phyloP scores from a whole-genome alignment of 768 basidiomycete species.

The Termitomyces sp. region DNA sequence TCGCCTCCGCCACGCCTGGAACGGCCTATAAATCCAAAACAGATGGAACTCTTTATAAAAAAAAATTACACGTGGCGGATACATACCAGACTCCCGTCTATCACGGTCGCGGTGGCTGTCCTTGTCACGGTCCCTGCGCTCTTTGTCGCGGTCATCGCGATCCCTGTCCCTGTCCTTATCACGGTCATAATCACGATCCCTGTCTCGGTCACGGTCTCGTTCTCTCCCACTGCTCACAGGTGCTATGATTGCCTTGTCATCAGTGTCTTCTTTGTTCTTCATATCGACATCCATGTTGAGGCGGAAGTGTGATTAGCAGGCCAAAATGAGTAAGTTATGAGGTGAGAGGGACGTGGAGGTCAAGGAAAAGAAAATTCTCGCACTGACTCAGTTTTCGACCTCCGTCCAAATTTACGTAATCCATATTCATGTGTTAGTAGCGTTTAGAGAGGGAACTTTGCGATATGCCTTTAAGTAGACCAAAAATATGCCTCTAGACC shows the following conservation, averaged over 20 bases:
- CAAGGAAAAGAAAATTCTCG: slow-evolving; percentile 7
- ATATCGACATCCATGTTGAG: slow-evolving; percentile 75
- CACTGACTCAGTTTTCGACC: slow-evolving; percentile 6
- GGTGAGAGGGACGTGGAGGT: slow-evolving; percentile 1
- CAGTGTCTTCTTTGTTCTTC: slow-evolving; percentile 72
- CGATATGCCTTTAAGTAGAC: too few relatives aligned
- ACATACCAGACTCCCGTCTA: slow-evolving; percentile 57
- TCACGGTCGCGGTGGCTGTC: slow-evolving; percentile 46
- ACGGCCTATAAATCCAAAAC: slow-evolving; percentile 24
- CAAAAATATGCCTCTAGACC: too few relatives aligned
- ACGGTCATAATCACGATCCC: slow-evolving; percentile 39
- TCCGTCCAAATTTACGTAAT: slow-evolving; percentile 5
- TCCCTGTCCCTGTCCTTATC: slow-evolving; percentile 34
- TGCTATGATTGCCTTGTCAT: slow-evolving; percentile 51
- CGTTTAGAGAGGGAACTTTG: too few relatives aligned
- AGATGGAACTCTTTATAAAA: neutral
- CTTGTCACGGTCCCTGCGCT: slow-evolving; percentile 40
- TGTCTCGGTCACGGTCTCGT: slow-evolving; percentile 43
- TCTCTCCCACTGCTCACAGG: slow-evolving; percentile 40
- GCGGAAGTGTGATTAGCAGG: slow-evolving; percentile 4
- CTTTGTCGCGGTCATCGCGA: slow-evolving; percentile 34
- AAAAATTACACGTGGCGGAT: neutral
- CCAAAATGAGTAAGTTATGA: slow-evolving; percentile 9
- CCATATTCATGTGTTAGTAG: neutral
- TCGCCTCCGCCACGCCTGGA: slow-evolving; percentile 54